These are phyloP conservation scores for Micractinium sp. DNA, from an alignment of 139 green algal genomes.

Conservation along the genomic window DNA sequence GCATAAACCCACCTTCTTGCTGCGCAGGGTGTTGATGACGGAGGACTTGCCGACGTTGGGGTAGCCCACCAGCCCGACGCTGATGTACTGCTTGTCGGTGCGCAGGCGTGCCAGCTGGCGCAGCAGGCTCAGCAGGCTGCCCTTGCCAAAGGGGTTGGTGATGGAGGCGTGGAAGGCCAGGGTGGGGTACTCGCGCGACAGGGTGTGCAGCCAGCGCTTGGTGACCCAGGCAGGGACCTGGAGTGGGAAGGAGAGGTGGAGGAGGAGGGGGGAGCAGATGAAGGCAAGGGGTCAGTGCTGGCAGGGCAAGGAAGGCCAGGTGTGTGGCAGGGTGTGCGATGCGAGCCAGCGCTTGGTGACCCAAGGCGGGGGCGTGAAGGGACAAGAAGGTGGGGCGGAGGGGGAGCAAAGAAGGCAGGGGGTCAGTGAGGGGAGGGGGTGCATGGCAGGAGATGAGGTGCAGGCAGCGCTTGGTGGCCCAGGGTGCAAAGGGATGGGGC, in stretches of 20 bases:
- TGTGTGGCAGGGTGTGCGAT: too few species aligned
- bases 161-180: constrained; percentile 97
- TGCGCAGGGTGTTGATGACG: constrained; percentile 98
- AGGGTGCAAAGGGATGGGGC: background rate
- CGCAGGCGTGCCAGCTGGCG: constrained; percentile 85
- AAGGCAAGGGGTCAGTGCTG: too few species aligned
- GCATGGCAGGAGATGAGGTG: background rate
- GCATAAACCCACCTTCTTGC: constrained; percentile 82
- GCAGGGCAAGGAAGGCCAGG: background rate
- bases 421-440: too few species aligned
- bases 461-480: background rate
- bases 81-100: constrained; percentile 96
- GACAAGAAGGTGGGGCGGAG: background rate
- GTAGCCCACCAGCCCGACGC: constrained; percentile 98
- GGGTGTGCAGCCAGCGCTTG: constrained; percentile 92
- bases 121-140: constrained; percentile 83
- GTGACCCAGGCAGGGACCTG: constrained; percentile 98
- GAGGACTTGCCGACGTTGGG: constrained; percentile 99
- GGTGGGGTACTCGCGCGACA: constrained; percentile 93
- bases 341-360: background rate
- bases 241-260: background rate
- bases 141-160: constrained; percentile 99
- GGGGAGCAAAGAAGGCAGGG: background rate
- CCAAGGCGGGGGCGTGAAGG: constrained; percentile 89
- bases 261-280: background rate